Conservation (phyloP, 495 filamentous ascomycete species). For the Neurospora sp. region DNA sequence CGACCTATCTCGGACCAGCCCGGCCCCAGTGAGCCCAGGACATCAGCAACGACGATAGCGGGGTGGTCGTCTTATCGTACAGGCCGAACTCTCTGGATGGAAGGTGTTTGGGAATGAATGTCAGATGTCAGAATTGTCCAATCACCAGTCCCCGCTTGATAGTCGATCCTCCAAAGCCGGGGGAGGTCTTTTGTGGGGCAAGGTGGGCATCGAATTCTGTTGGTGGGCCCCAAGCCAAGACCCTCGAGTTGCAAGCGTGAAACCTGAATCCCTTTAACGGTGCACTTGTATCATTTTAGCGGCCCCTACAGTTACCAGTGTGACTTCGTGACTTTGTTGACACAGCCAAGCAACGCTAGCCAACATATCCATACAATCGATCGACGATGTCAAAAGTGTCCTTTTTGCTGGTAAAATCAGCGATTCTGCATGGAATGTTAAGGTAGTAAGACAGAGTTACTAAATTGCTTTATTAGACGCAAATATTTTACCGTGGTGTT, state of each 20-base stretch:
- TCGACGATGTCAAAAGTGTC: no score
- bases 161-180: not conserved
- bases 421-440: no score
- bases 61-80: not conserved
- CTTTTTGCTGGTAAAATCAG: no score
- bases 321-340: no score
- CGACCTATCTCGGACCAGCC: not conserved
- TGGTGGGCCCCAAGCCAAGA: not conserved
- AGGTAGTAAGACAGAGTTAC: no score
- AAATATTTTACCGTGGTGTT: no score
- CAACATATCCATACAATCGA: no score
- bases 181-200: not conserved
- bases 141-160: not conserved
- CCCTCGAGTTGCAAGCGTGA: not conserved
- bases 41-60: not conserved
- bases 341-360: no score
- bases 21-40: not conserved
- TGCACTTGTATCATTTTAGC: no score
- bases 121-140: not conserved
- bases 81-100: not conserved
- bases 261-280: no score
- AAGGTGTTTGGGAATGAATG: not conserved
- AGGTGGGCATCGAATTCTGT: not conserved
- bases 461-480: no score
- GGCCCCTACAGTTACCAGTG: no score